Conservation (phyloP, 257 asterid genomes). For the Rehmannia glutinosa region DNA sequence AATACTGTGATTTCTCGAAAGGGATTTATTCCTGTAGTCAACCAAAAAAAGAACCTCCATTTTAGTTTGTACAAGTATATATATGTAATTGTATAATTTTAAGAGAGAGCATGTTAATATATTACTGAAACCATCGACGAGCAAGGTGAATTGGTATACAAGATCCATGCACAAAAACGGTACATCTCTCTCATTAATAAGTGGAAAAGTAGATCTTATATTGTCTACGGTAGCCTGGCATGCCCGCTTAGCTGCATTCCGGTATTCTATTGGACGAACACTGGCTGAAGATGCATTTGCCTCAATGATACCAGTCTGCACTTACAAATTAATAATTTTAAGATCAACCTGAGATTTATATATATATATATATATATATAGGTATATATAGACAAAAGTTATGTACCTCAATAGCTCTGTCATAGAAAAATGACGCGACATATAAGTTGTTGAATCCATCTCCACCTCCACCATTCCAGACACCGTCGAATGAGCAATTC, state of each 20-base stretch:
- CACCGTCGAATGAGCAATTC: conserved; percentile 46
- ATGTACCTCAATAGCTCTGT: conserved; percentile 38
- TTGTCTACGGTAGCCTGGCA: conserved; percentile 23
- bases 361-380: conserved; percentile 27
- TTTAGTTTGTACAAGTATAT: too few species aligned
- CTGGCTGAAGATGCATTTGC: not conserved
- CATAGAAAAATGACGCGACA: conserved; percentile 38
- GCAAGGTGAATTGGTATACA: too few species aligned
- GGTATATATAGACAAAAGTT: too few species aligned
- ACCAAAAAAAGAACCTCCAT: too few species aligned
- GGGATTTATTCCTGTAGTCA: conserved; percentile 30
- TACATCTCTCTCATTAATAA: conserved; percentile 2
- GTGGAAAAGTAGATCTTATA: conserved; percentile 18
- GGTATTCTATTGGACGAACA: conserved; percentile 25
- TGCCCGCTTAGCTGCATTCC: conserved; percentile 38
- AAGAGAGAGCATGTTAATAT: too few species aligned
- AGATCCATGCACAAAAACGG: conserved; percentile 55
- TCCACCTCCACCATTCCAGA: conserved; percentile 71
- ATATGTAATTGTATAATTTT: too few species aligned
- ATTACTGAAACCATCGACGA: conserved; percentile 44
- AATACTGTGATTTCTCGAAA: conserved; percentile 23
- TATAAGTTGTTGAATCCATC: conserved; percentile 36
- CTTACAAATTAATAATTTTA: too few species aligned
- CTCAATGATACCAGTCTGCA: conserved; percentile 32
- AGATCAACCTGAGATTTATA: too few species aligned